Base-by-base conservation (phyloP, 257 asterid genomes). In the Jasminum sambac region DNA sequence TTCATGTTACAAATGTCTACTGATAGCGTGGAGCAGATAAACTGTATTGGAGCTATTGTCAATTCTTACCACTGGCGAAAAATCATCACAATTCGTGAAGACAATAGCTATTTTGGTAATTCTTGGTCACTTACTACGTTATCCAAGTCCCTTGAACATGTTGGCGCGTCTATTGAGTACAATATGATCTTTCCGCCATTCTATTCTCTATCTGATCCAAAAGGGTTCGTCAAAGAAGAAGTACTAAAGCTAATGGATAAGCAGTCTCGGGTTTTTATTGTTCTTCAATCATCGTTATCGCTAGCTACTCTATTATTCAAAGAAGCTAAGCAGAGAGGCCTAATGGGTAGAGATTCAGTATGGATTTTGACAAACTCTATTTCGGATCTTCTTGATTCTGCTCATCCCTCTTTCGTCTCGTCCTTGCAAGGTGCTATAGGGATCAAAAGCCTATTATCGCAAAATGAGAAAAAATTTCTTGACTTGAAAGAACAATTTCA, bases 251-350 rank as follows among this genome's bases (percentile, higher is more conserved):
- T 84, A 40, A 42, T 59, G 44, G 17, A 11, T 2, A 71, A 71
- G 75, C 82, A 84, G 69, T 78, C 88, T 0, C 58, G 88, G 80
- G 82, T 84, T 2, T 84, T 84, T 66, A 67, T 84, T 5, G 79
- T 81, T 69, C 82, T 84, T 46, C 76, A 75, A n/a, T 65, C 84
- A 50, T 81, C 88, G 30, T 12, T 76, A 60, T 21, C 85, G 19
- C 21, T 67, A 26, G 82, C 82, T 7, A 57, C 11, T 36, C 62
- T 21, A 40, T 43, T 84, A 48, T 84, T 84, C 62, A 74, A 52
- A 57, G 81, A 78, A 55, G 82, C 88, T 21, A 76, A 78, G 69
- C 52, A 66, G 57, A 36, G 60, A 16, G 79, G 78, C 46, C 68
- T 84, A 38, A 74, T 78, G 78, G 82, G 81, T 16, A 74, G 76